Base-by-base conservation (phyloP, 768 basidiomycete genomes). In the Boletus rufocinnamomeus region DNA sequence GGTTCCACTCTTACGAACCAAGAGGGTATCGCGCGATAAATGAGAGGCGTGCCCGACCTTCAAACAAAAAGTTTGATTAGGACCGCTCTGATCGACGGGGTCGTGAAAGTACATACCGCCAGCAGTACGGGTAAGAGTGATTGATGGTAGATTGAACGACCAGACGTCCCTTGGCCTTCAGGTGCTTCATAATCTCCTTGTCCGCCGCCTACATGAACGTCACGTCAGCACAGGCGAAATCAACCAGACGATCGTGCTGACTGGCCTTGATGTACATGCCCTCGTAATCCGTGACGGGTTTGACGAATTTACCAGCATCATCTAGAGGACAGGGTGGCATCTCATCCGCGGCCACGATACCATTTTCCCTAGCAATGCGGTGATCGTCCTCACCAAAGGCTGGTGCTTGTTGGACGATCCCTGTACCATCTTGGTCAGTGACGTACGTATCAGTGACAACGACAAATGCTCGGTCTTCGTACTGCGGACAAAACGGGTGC, bases 301-400 rank as follows among this genome's bases (percentile, higher is more conserved):
- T 81, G 7, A 93, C 96, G 76, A 95, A 99, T 60, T 81, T 80
- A 9, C 95, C 94, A 9, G 80, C 77, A 66, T 99, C 96, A 64
- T 98, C 93, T 56, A 99, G 82, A 41, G 97, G 97, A 71, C 95
- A 97, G 0, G 97, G 97, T 0, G 97, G 95, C 83, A 95, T 86
- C 72, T 98, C 95, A 46, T 96, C 95, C 1, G 83, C 79, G 27
- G 80, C 80, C n/a, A 98, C 72, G 52, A 98, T 84, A 21, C 89
- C 91, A 66, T 96, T 83, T 4, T 85, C 85, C 59, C 96, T 81
- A 28, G 91, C 89, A 66, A 99, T 84, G 53, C 97, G 91, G 74
- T 98, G 93, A 82, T 99, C 97, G 67, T 99, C 97, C 72, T 98
- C 96, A 78, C 97, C 97, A 68, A 97, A 98, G 0, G 90, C 95